Conservation (phyloP, 2,329 filamentous ascomycete species). For the Teratosphaeria gauchensis region DNA sequence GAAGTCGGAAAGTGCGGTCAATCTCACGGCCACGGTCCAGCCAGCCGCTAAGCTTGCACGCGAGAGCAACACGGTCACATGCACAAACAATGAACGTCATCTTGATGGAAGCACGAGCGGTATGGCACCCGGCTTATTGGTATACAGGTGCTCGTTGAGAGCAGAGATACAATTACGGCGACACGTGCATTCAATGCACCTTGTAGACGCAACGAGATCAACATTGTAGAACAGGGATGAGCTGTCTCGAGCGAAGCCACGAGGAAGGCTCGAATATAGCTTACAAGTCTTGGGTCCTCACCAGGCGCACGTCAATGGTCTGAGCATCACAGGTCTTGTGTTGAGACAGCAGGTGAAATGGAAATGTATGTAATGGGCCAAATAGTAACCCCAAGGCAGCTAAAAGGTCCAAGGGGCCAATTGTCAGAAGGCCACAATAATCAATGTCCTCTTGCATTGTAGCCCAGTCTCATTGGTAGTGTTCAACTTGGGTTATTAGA, state of each 20-base stretch:
- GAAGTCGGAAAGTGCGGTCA: not conserved
- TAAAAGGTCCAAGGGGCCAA: conserved; percentile 4
- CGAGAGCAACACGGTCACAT: not conserved
- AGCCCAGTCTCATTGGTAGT: conserved; percentile 52
- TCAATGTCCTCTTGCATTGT: conserved; percentile 60
- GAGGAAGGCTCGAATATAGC: not conserved
- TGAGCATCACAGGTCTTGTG: not conserved
- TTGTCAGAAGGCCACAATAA: conserved; percentile 24
- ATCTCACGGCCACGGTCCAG: not conserved
- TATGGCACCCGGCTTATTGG: not conserved
- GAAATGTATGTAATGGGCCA: not conserved
- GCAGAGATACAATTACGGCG: not conserved
- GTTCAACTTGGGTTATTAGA: conserved; percentile 56
- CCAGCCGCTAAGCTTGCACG: not conserved
- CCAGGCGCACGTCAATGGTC: not conserved
- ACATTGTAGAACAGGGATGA: not conserved
- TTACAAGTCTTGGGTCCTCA: not conserved
- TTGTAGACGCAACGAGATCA: not conserved
- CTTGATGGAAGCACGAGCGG: not conserved
- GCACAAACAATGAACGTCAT: not conserved
- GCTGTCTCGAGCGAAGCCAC: too few relatives aligned
- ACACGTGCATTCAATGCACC: not conserved
- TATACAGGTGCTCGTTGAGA: not conserved
- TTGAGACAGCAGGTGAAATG: not conserved
- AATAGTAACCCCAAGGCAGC: not conserved